phyloP scores from a whole-genome alignment of 495 filamentous ascomycete species.

The Hyphodiscus hymeniophilus region DNA sequence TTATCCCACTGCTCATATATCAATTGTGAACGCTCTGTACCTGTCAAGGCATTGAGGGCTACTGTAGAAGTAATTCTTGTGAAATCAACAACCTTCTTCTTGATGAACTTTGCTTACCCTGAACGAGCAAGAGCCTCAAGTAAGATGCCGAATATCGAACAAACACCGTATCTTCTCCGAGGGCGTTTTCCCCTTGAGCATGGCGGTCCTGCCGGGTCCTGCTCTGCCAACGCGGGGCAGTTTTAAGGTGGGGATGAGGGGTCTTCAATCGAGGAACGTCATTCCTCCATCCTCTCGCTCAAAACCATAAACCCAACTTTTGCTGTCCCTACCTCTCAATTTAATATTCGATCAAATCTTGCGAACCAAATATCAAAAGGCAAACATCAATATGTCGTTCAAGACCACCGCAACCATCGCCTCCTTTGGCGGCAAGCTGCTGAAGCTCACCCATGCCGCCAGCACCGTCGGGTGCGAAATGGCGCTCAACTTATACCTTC shows the following conservation, averaged over 20 bases:
- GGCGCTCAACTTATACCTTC: conserved; percentile 63
- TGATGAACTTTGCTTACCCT: no score
- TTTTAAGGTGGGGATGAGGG: background rate
- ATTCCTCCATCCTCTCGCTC: no score
- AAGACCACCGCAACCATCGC: conserved; percentile 82
- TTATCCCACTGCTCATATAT: no score
- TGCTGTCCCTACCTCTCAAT: background rate
- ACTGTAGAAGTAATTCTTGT: no score
- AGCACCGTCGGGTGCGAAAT: conserved; percentile 61
- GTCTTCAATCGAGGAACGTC: background rate
- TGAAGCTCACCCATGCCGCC: conserved; percentile 84
- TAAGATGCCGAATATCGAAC: no score
- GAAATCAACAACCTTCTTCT: no score
- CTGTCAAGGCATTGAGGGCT: no score
- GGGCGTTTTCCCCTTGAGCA: background rate
- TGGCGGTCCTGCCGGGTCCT: no score
- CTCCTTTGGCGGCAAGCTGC: conserved; percentile 89
- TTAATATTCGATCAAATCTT: background rate
- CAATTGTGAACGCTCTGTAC: no score
- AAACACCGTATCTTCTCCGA: background rate
- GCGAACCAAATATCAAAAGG: conserved; percentile 6
- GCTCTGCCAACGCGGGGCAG: background rate
- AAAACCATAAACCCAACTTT: background rate
- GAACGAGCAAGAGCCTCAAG: no score
- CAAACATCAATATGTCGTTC: conserved; percentile 43